Evolutionary conservation across 176 grass and related monocot genomes (phyloP).

Genomic region (Triticum timopheevii): DNA sequence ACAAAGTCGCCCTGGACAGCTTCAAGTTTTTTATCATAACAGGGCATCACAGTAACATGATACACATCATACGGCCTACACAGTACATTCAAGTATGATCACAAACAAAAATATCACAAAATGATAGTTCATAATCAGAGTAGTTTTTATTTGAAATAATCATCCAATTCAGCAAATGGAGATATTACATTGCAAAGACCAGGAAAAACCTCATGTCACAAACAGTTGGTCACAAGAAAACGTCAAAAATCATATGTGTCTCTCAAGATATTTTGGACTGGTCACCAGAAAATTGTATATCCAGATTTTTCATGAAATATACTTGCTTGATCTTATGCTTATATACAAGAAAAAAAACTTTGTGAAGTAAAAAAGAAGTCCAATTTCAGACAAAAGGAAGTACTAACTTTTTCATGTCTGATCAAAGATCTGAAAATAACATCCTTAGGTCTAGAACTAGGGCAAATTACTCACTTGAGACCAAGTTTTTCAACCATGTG

Average conservation of each 20-base stretch:
- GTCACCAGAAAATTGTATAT: neutral
- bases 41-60: conserved; percentile 99
- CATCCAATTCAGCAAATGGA: neutral
- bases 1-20: conserved; percentile 81
- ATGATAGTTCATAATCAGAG: neutral
- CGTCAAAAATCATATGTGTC: neutral
- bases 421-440: conserved; percentile 19
- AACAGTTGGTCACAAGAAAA: neutral
- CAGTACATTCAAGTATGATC: neutral
- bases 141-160: neutral
- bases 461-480: conserved; percentile 56
- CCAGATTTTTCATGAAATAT: neutral
- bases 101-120: conserved; percentile 9
- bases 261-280: neutral
- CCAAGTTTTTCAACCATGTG: conserved; percentile 69
- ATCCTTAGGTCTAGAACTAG: conserved; percentile 17
- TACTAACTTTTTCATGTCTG: neutral
- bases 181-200: neutral
- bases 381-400: neutral
- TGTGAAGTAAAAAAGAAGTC: neutral
- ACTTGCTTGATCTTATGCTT: neutral
- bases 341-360: neutral
- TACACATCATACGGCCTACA: conserved; percentile 67
- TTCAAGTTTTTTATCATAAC: conserved; percentile 99
- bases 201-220: neutral